Conservation (phyloP, 208 protist species). For the Leishmania turanica region DNA sequence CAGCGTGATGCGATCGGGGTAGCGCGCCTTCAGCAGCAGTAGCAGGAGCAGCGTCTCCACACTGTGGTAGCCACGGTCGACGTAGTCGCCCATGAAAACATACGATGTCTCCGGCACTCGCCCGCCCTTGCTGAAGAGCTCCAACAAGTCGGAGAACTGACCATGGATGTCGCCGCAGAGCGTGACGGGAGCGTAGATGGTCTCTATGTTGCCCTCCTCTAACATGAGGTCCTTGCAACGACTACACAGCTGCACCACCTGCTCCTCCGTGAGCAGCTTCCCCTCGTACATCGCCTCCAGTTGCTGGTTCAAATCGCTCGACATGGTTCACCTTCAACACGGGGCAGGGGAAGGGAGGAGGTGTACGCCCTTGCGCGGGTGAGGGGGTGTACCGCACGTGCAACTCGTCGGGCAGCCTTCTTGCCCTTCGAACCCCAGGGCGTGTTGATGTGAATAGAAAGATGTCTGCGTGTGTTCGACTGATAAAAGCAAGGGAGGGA, state of each 20-base stretch:
- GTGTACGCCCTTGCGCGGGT: not conserved
- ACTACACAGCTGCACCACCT: slow-evolving; percentile 89
- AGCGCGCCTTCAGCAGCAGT: slow-evolving; percentile 93
- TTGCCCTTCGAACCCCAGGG: not conserved
- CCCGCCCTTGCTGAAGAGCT: slow-evolving; percentile 97
- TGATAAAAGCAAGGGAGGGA: not conserved
- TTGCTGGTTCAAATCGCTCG: slow-evolving; percentile 59
- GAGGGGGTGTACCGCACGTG: not conserved
- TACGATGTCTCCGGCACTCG: slow-evolving; percentile 84
- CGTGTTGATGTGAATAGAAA: not conserved
- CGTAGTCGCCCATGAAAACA: slow-evolving; percentile 95
- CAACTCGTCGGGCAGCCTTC: not conserved
- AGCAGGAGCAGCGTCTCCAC: slow-evolving; percentile 94
- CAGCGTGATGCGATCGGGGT: slow-evolving; percentile 95
- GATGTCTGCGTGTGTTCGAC: not conserved
- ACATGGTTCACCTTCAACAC: slow-evolving; percentile 19
- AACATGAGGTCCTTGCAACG: slow-evolving; percentile 90
- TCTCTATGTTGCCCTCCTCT: slow-evolving; percentile 96
- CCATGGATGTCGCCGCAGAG: slow-evolving; percentile 99
- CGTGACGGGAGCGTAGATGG: slow-evolving; percentile 96
- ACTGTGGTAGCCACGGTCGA: slow-evolving; percentile 95
- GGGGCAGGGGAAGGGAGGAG: not conserved
- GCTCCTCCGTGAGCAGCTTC: slow-evolving; percentile 91
- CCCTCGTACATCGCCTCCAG: slow-evolving; percentile 86
- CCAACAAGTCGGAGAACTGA: slow-evolving; percentile 98